Evolutionary conservation across 352 stramenopile genomes (phyloP), one percentile per base, ranked within the genome.

Genomic region (Phytopythium mirpurense): DNA sequence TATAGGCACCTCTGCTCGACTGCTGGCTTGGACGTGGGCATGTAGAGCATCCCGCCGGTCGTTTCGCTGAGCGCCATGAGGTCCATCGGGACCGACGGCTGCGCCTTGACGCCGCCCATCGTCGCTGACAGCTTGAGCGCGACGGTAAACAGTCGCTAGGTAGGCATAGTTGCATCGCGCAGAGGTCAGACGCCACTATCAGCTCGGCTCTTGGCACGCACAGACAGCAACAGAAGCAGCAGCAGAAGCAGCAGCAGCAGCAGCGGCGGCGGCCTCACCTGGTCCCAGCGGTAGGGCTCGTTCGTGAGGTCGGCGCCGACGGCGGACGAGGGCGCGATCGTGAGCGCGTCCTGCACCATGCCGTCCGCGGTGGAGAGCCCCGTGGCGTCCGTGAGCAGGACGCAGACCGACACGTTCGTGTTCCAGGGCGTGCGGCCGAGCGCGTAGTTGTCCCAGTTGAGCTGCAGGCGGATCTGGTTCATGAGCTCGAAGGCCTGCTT

Each of bases 381-480:
- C 4, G 81, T 90, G n/a, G 83, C 83, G 60, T 94, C 84, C 54
- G 84, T 93, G 42, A 95, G 62, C 24, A 93, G 57, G 21, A 95
- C 73, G 53, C 83, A 91, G 1, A 93, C 77, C 0, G 74, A 83
- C 24, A 93, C 73, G 53, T 95, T 92, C 3, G 84, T 92, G 57
- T 92, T 95, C 78, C 80, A 93, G 0, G 84, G 78, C 31, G 77
- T 68, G 31, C 84, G 70, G 3, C 84, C 84, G 19, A 95, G 68
- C 19, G 51, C 85, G 64, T 95, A 95, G 57, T 78, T 91, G 74
- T 95, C 84, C 77, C 82, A 95, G 54, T 90, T 90, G 63, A 92
- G 88, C 67, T 91, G 82, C 38, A 92, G 68, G 1, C 84, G 84
- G 59, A 93, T 88, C 64, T 92, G 85, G 60, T 95, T 95, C 80